Evolutionary conservation across 176 grass and related monocot genomes (phyloP).

Genomic region (Thalia dealbata): DNA sequence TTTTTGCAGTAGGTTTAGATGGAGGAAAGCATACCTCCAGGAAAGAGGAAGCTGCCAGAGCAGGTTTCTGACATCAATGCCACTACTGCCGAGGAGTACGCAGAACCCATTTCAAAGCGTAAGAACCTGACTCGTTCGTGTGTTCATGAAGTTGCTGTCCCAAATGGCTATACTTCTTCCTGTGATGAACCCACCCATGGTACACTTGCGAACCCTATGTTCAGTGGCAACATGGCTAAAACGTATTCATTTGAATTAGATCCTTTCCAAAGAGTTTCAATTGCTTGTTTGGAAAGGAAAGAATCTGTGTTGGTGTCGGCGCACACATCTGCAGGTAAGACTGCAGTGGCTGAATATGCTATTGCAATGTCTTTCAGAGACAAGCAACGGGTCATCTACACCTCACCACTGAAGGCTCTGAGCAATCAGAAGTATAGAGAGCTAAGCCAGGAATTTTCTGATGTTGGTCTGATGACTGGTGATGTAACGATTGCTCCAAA

Average conservation of each 20-base stretch:
- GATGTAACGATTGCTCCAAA: slow-evolving; percentile 91
- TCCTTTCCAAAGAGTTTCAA: slow-evolving; percentile 77
- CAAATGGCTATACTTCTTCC: slow-evolving; percentile 38
- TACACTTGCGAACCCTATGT: slow-evolving; percentile 49
- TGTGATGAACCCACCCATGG: slow-evolving; percentile 58
- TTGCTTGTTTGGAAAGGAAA: slow-evolving; percentile 80
- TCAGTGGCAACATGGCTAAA: slow-evolving; percentile 84
- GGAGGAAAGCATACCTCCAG: slow-evolving; percentile 23
- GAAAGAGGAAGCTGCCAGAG: slow-evolving; percentile 39
- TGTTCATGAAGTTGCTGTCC: slow-evolving; percentile 85
- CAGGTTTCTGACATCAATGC: slow-evolving; percentile 8
- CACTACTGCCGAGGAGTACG: not conserved
- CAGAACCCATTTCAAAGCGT: slow-evolving; percentile 41
- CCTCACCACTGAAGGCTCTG: slow-evolving; percentile 84
- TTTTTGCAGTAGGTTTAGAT: not conserved
- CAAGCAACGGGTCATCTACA: slow-evolving; percentile 93
- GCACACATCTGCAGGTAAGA: slow-evolving; percentile 94
- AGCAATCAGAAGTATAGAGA: slow-evolving; percentile 99
- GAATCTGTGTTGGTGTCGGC: slow-evolving; percentile 88
- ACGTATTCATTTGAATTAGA: slow-evolving; percentile 83
- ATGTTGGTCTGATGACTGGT: slow-evolving; percentile 88
- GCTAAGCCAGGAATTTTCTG: slow-evolving; percentile 80
- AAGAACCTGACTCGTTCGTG: slow-evolving; percentile 58
- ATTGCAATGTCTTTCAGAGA: slow-evolving; percentile 92
- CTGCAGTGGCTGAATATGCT: slow-evolving; percentile 80